A percentile compares a stretch with the other conserved stretches of the same genome.
Evolutionary conservation across 805 yeast genomes (phyloP).

Genomic region (Pichia manshurica): DNA sequence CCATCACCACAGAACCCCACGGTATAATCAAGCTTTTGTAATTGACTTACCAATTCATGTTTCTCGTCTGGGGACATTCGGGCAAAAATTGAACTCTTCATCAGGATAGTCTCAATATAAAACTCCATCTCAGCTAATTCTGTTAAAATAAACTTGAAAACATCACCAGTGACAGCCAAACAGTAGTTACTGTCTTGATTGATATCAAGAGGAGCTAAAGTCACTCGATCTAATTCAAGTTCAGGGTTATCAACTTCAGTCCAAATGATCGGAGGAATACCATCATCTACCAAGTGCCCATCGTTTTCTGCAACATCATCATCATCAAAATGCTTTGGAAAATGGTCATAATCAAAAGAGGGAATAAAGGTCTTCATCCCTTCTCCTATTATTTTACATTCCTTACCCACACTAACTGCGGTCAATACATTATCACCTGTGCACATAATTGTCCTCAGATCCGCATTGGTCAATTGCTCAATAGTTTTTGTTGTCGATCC

Average conservation of each 20-base stretch:
- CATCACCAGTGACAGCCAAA: slow-evolving; percentile 89
- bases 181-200: slow-evolving; percentile 40
- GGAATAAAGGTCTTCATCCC: slow-evolving; percentile 58
- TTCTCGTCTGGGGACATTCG: slow-evolving; percentile 99
- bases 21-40: slow-evolving; percentile 81
- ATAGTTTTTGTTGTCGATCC: slow-evolving; percentile 59
- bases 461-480: slow-evolving; percentile 54
- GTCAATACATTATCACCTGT: slow-evolving; percentile 96
- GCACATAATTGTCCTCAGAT: slow-evolving; percentile 86
- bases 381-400: slow-evolving; percentile 59
- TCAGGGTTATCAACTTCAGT: slow-evolving; percentile 59
- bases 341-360: slow-evolving; percentile 35
- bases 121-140: slow-evolving; percentile 37
- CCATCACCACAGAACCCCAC: slow-evolving; percentile 99
- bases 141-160: slow-evolving; percentile 71
- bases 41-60: slow-evolving; percentile 85
- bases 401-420: slow-evolving; percentile 88
- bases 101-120: slow-evolving; percentile 51
- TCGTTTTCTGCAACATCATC: slow-evolving; percentile 7
- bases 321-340: slow-evolving; percentile 7
- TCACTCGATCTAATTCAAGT: slow-evolving; percentile 53
- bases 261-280: slow-evolving; percentile 45
- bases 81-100: slow-evolving; percentile 78
- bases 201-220: slow-evolving; percentile 47
- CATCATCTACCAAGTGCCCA: background rate